These are phyloP conservation scores for Cavenderia fasciculata DNA, from an alignment of 78 protist genomes.

Conservation along the genomic window DNA sequence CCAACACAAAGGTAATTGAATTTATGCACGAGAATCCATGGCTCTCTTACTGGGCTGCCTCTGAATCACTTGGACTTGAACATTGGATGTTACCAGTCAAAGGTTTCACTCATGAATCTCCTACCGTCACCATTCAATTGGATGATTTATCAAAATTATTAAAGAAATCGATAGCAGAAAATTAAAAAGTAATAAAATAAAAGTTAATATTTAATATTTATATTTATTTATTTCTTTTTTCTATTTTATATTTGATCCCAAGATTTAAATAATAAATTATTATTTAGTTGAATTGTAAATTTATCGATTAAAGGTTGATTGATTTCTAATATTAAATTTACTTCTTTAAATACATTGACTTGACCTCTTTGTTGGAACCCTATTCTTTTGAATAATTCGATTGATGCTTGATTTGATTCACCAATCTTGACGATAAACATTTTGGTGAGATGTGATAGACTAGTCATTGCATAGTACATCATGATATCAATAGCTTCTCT, in stretches of 20 bases:
- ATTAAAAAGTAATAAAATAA: too few species aligned
- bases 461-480: constrained; percentile 77
- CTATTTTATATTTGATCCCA: constrained; percentile 26
- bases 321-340: background rate
- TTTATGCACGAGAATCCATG: constrained; percentile 73
- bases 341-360: constrained; percentile 67
- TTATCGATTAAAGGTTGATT: background rate
- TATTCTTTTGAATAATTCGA: constrained; percentile 22
- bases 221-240: too few species aligned
- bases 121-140: constrained; percentile 9
- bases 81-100: constrained; percentile 48
- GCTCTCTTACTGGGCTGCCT: constrained; percentile 39
- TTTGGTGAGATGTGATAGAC: background rate
- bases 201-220: too few species aligned
- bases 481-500: constrained; percentile 64
- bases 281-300: background rate
- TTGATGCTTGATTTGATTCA: constrained; percentile 8
- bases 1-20: constrained; percentile 20
- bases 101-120: constrained; percentile 9
- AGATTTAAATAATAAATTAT: background rate
- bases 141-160: background rate
- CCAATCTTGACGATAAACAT: constrained; percentile 74
- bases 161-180: too few species aligned
- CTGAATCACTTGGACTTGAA: constrained; percentile 23
- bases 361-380: constrained; percentile 34